These are phyloP conservation scores for Cercospora canescens DNA, from an alignment of 2,329 filamentous ascomycete genomes.

Conservation along the genomic window DNA sequence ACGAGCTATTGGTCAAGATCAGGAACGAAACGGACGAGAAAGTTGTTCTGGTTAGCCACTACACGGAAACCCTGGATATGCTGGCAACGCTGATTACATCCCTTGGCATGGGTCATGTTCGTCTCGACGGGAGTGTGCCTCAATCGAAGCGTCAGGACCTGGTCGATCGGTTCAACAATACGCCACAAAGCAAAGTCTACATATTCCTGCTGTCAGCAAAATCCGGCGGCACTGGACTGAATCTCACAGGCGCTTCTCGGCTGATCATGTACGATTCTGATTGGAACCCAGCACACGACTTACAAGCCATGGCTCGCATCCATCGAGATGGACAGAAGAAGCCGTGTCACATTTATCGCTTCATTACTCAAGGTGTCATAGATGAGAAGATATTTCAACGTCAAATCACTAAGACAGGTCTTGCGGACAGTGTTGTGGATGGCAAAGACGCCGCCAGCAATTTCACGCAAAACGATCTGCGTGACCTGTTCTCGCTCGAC, in stretches of 20 bases:
- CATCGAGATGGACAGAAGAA: constrained; percentile 71
- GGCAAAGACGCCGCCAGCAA: constrained; percentile 60
- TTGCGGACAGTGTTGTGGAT: constrained; percentile 72
- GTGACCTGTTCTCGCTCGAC: constrained; percentile 67
- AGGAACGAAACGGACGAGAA: constrained; percentile 65
- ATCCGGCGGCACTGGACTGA: constrained; percentile 68
- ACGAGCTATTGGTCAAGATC: constrained; percentile 63
- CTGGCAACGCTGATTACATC: constrained; percentile 62
- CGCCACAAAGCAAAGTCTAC: constrained; percentile 57
- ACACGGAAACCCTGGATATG: constrained; percentile 70
- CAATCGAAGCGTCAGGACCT: constrained; percentile 64
- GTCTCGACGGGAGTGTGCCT: constrained; percentile 68
- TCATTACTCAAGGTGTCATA: constrained; percentile 66
- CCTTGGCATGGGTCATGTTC: constrained; percentile 62
- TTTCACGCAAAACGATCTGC: constrained; percentile 66
- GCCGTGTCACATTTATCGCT: constrained; percentile 67
- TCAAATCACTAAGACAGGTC: constrained; percentile 68
- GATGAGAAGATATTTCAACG: constrained; percentile 77
- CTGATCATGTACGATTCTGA: constrained; percentile 72
- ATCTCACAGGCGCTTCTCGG: constrained; percentile 69
- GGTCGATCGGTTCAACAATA: constrained; percentile 69
- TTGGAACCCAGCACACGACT: constrained; percentile 73
- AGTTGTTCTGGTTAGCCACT: constrained; percentile 74
- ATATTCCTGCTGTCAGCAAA: constrained; percentile 73
- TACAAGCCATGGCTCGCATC: constrained; percentile 74